Evolutionary conservation across 495 filamentous ascomycete species (phyloP), one percentile per base, ranked within the genome.

Genomic region (Penicillium simplicissimum): DNA sequence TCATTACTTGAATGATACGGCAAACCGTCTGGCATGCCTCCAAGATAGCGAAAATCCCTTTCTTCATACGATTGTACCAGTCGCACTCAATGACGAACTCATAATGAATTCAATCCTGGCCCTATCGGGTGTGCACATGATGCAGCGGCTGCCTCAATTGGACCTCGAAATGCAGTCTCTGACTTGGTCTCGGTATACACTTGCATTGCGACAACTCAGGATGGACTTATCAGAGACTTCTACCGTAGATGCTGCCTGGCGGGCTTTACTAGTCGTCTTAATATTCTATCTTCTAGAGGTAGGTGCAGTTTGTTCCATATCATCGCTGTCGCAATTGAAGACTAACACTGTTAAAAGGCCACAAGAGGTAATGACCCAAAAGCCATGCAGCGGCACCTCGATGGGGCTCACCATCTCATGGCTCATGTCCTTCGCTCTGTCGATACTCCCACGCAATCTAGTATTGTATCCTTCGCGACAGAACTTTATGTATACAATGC

Each of bases 271-370:
- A 38, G 51, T 66, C 37, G 63, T 66, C n/a, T 59, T 66, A 17
- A 56, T 66, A 62, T 62, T 66, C 33, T 66, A 66, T 55, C 55
- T 66, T 53, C 21, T 66, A 37, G 63, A 66, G 63, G 63, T 56
- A 66, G 35, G 63, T 54, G 14, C 19, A n/a, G 4, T 19, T 19
- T 33, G 17, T 43, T 7, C 14, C 8, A 4, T 38, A 15, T 25
- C 21, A 49, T 9, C 19, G 1, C 15, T 13, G 10, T 14, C 3
- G 2, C 23, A 21, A 35, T 33, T 1, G 8, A 1, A 37, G 38
- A 54, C 64, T 63, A 9, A 67, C 57, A 15, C 19, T 14, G n/a
- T n/a, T 36, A 21, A 19, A 33, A 67, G 64, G 64, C 64, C 11
- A 67, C 64, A 3, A 60, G 53, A 38, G 64, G 64, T 11, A 67